Percentiles rank a stretch among this genome's conserved stretches.
Conservation (phyloP, 164 flowering plant species). For the Tetrastigma voinierianum region DNA sequence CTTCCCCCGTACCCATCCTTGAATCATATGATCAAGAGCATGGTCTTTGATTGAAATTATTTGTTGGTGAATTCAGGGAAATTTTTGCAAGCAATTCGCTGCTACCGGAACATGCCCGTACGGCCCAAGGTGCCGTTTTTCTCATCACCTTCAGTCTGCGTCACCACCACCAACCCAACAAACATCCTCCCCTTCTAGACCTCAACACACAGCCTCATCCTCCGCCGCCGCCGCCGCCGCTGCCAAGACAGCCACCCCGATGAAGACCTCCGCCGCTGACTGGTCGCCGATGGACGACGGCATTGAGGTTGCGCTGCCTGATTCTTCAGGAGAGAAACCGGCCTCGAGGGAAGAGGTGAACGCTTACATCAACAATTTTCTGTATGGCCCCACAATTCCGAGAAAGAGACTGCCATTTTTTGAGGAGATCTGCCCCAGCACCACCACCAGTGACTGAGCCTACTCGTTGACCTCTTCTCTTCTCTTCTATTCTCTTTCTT, state of each 20-base stretch:
- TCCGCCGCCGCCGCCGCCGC: neutral
- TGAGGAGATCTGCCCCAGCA: conserved; percentile 15
- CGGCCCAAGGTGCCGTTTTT: conserved; percentile 21
- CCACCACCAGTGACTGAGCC: too few relatives aligned
- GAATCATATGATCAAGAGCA: too few relatives aligned
- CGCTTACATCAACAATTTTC: conserved; percentile 10
- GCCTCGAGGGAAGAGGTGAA: conserved; percentile 19
- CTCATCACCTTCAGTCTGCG: conserved; percentile 10
- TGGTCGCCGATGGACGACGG: conserved; percentile 46
- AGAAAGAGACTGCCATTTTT: conserved; percentile 27
- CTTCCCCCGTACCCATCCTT: too few relatives aligned
- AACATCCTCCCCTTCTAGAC: conserved; percentile 4
- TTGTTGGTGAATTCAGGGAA: too few relatives aligned
- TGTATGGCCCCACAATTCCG: conserved; percentile 14
- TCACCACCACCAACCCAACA: conserved; percentile 1
- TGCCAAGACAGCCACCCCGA: neutral
- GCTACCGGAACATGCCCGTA: conserved; percentile 16
- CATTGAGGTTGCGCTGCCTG: conserved; percentile 25
- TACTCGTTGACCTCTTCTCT: too few relatives aligned
- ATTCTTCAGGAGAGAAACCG: conserved; percentile 1
- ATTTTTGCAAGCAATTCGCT: too few relatives aligned
- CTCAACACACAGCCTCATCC: neutral
- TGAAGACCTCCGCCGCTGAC: neutral
- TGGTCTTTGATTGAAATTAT: too few relatives aligned
- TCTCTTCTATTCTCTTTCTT: too few relatives aligned